Evolutionary conservation across 1,284 basidiomycete species (phyloP).

Genomic region (Ustanciosporium gigantosporum): DNA sequence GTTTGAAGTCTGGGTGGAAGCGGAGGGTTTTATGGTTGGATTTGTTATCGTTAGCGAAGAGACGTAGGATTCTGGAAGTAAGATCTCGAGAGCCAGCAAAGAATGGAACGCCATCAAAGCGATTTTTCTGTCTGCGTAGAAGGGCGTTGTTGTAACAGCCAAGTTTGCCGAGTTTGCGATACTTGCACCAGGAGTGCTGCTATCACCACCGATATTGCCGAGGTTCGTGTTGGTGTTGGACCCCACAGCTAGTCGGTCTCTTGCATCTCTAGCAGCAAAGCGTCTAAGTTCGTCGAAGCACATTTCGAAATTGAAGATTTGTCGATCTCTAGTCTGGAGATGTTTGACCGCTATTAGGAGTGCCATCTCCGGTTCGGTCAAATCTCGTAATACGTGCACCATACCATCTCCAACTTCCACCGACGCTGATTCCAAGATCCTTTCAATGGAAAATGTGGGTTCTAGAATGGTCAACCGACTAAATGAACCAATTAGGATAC

Average conservation of each 20-base stretch:
- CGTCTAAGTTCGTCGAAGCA: slow-evolving; percentile 45
- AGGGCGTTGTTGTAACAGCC: slow-evolving; percentile 10
- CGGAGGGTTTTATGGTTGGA: slow-evolving; percentile 17
- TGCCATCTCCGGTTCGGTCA: slow-evolving; percentile 51
- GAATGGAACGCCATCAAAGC: slow-evolving; percentile 30
- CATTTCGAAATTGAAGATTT: slow-evolving; percentile 60
- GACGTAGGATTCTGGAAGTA: slow-evolving; percentile 19
- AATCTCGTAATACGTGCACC: slow-evolving; percentile 15
- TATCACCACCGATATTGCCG: too few relatives aligned
- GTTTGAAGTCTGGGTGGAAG: not conserved
- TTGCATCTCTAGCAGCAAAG: slow-evolving; percentile 31
- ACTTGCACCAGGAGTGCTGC: not conserved
- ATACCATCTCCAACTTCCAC: slow-evolving; percentile 15
- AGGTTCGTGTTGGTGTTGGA: not conserved
- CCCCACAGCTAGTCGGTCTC: slow-evolving; percentile 16
- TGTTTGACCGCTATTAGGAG: slow-evolving; percentile 55
- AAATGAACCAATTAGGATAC: slow-evolving; percentile 14
- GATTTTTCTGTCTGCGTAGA: slow-evolving; percentile 26
- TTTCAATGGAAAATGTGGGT: slow-evolving; percentile 3
- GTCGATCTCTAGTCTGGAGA: slow-evolving; percentile 43
- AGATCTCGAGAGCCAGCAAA: slow-evolving; percentile 18
- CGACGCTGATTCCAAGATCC: slow-evolving; percentile 10
- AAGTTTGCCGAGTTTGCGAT: not conserved
- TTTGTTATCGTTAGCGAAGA: slow-evolving; percentile 15
- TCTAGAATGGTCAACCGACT: slow-evolving; percentile 1